Evolutionary conservation across 805 yeast species (phyloP).

Genomic region (Ascoidea rubescens): DNA sequence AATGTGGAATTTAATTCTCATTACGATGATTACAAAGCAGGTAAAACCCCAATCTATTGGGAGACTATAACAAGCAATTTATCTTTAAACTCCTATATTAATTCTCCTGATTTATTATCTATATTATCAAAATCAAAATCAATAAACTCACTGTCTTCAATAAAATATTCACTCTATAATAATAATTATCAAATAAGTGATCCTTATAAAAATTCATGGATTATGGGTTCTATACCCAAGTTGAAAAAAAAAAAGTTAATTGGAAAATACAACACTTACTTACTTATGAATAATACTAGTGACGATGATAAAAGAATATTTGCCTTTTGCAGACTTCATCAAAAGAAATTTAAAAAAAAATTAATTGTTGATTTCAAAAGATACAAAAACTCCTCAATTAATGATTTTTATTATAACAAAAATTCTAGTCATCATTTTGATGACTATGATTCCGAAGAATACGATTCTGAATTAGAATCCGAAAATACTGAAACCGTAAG

Average conservation of each 20-base stretch:
- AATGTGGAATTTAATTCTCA: too few relatives aligned
- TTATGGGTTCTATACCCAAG: neutral
- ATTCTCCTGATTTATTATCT: too few relatives aligned
- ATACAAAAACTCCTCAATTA: conserved; percentile 6
- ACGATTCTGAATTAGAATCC: neutral
- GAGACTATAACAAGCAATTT: too few relatives aligned
- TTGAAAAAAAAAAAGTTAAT: neutral
- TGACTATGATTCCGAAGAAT: neutral
- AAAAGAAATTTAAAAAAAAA: conserved; percentile 22
- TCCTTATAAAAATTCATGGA: neutral
- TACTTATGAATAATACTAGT: conserved; percentile 12
- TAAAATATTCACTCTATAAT: too few relatives aligned
- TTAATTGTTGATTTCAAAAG: conserved; percentile 22
- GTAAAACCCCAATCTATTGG: too few relatives aligned
- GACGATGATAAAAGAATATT: conserved; percentile 18
- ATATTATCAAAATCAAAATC: too few relatives aligned
- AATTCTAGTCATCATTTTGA: conserved; percentile 7
- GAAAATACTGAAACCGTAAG: neutral
- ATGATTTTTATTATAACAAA: conserved; percentile 4
- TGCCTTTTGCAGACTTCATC: conserved; percentile 28
- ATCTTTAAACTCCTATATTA: too few relatives aligned
- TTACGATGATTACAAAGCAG: too few relatives aligned
- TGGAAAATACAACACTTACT: conserved; percentile 17
- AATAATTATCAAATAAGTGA: neutral
- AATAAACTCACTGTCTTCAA: too few relatives aligned